Evolutionary conservation across 495 filamentous ascomycete species (phyloP).

Genomic region (Xylaria nigripes): DNA sequence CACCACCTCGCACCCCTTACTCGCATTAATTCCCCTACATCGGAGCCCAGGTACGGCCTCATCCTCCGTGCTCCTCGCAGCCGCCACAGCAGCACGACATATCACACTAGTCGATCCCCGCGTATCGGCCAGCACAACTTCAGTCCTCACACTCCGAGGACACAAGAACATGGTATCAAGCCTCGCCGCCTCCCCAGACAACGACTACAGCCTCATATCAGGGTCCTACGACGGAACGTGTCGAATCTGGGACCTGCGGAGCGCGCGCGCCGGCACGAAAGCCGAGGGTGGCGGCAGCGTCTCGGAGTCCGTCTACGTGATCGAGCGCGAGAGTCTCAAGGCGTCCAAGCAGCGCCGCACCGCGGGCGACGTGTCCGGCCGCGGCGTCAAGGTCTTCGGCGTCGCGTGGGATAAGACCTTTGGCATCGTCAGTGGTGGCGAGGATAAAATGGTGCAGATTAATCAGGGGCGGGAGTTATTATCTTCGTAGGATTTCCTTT

Average conservation of each 20-base stretch:
- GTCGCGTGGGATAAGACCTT: constrained; percentile 77
- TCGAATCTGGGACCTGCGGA: constrained; percentile 85
- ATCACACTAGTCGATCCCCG: constrained; percentile 88
- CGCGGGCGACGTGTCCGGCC: constrained; percentile 49
- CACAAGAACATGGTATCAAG: constrained; percentile 77
- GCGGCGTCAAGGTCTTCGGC: constrained; percentile 78
- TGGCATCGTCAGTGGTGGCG: constrained; percentile 84
- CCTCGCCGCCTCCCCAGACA: constrained; percentile 61
- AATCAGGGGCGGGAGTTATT: constrained; percentile 42
- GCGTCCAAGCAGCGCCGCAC: constrained; percentile 36
- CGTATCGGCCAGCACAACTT: constrained; percentile 58
- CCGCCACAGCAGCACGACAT: constrained; percentile 76
- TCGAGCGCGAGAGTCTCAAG: constrained; percentile 58
- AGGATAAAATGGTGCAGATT: constrained; percentile 89
- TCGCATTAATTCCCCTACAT: constrained; percentile 62
- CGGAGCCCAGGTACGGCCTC: constrained; percentile 30
- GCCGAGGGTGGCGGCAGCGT: constrained; percentile 53
- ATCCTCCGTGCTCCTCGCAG: constrained; percentile 59
- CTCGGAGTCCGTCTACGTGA: constrained; percentile 71
- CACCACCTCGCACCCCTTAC: constrained; percentile 70
- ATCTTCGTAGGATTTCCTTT: background rate
- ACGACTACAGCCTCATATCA: constrained; percentile 70
- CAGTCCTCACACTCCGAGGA: constrained; percentile 80
- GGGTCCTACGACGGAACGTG: constrained; percentile 85
- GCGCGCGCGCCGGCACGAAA: constrained; percentile 55